A percentile compares a stretch with the other conserved stretches of the same genome.
Conservation (phyloP, 495 filamentous ascomycete genomes). For the Talaromyces trachyspermus region DNA sequence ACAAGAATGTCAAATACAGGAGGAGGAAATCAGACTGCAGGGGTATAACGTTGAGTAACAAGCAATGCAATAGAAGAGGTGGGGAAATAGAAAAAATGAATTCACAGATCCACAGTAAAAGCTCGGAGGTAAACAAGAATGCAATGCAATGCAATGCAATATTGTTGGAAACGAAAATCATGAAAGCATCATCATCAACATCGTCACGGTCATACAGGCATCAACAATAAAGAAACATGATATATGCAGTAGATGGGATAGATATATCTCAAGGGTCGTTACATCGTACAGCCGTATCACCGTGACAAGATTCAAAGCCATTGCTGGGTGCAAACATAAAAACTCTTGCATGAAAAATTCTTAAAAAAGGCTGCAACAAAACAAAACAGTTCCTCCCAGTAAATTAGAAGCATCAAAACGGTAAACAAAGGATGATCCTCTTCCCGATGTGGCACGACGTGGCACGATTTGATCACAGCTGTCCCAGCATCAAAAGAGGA, state of each 20-base stretch:
- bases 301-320: slow-evolving; percentile 4
- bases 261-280: slow-evolving; percentile 1
- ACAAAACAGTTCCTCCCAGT: slow-evolving; percentile 1
- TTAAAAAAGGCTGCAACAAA: background rate
- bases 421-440: no score
- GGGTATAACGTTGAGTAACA: slow-evolving; percentile 3
- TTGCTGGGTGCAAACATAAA: slow-evolving; percentile 1
- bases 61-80: background rate
- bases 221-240: slow-evolving; percentile 6
- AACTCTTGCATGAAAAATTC: background rate
- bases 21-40: background rate
- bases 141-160: slow-evolving; percentile 8
- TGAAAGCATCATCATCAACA: slow-evolving; percentile 3
- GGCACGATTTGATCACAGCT: no score
- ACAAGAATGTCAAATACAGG: background rate
- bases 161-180: slow-evolving; percentile 1
- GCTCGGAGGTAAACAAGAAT: background rate
- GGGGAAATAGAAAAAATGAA: background rate
- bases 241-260: background rate
- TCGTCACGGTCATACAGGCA: slow-evolving; percentile 10
- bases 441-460: no score
- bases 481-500: no score
- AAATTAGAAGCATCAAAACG: no score
- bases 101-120: background rate
- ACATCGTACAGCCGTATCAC: slow-evolving; percentile 10